Conservation (phyloP, 2,329 filamentous ascomycete genomes). For the Xylariomycetidae sp. region DNA sequence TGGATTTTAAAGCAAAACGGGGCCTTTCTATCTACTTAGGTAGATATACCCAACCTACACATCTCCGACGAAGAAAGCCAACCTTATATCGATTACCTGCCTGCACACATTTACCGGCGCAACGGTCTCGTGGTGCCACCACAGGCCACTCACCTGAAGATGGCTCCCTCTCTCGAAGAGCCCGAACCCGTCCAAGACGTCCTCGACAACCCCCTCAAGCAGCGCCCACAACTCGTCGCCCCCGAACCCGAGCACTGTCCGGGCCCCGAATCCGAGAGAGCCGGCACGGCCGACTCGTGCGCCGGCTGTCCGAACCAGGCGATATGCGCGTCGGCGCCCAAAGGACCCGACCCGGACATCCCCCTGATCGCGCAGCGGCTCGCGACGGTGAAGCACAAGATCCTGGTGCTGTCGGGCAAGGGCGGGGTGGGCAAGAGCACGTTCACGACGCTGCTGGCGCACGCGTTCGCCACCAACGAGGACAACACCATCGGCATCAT, state of each 20-base stretch:
- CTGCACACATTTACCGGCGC: no score
- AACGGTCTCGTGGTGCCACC: not conserved
- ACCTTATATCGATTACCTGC: no score
- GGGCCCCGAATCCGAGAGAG: constrained; percentile 73
- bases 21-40: no score
- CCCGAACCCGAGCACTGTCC: constrained; percentile 97
- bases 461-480: constrained; percentile 81
- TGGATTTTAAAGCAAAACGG: no score
- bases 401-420: constrained; percentile 89
- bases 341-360: constrained; percentile 93
- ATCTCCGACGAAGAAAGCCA: no score
- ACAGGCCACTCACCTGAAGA: constrained; percentile 29
- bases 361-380: constrained; percentile 82
- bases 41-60: no score
- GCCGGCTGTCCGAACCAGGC: constrained; percentile 92
- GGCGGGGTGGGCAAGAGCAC: constrained; percentile 96
- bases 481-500: constrained; percentile 83
- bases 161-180: constrained; percentile 80
- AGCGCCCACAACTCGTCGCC: constrained; percentile 79
- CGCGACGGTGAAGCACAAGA: constrained; percentile 79
- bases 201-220: constrained; percentile 70
- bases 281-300: constrained; percentile 74
- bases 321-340: constrained; percentile 90
- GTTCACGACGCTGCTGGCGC: constrained; percentile 81
- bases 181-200: constrained; percentile 63